A percentile compares a stretch with the other conserved stretches of the same genome.
These are phyloP conservation scores for Cladosporium colombiae DNA, from an alignment of 2,329 filamentous ascomycete species.

Conservation along the genomic window DNA sequence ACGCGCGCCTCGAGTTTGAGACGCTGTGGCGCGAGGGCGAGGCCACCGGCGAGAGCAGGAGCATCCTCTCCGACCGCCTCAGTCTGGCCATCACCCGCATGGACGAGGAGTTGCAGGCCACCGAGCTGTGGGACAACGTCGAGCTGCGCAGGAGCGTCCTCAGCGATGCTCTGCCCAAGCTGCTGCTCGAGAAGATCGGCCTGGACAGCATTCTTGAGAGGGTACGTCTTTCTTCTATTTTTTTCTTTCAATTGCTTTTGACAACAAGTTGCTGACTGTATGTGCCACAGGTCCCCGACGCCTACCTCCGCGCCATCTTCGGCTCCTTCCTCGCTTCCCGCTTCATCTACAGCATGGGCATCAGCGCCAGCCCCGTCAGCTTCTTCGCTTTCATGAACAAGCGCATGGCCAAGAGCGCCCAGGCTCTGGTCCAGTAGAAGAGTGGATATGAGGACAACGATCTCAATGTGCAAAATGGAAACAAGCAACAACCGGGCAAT, in stretches of 20 bases:
- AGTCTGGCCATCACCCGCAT: slow-evolving; percentile 92
- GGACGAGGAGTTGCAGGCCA: slow-evolving; percentile 93
- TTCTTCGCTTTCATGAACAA: slow-evolving; percentile 85
- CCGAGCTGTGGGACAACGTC: slow-evolving; percentile 84
- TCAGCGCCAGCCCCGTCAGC: slow-evolving; percentile 89
- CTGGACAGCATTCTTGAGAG: slow-evolving; percentile 82
- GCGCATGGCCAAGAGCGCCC: slow-evolving; percentile 39
- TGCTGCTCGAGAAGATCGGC: slow-evolving; percentile 86
- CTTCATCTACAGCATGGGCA: slow-evolving; percentile 95
- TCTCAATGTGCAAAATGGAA: neutral
- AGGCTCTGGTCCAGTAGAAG: slow-evolving; percentile 17
- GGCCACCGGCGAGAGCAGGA: slow-evolving; percentile 74
- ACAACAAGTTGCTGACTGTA: slow-evolving; percentile 21
- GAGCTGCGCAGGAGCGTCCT: slow-evolving; percentile 76
- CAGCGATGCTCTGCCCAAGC: slow-evolving; percentile 78
- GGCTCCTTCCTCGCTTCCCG: slow-evolving; percentile 91
- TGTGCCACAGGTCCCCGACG: slow-evolving; percentile 70
- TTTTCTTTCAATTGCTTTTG: slow-evolving; percentile 21
- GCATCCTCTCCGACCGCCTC: slow-evolving; percentile 86
- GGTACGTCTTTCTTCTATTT: slow-evolving; percentile 49
- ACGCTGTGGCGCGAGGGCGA: slow-evolving; percentile 96
- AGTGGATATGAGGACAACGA: neutral
- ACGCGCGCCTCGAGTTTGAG: slow-evolving; percentile 92
- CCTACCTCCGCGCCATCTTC: slow-evolving; percentile 92
- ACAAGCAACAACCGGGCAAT: neutral